Evolutionary conservation across 1,284 basidiomycete genomes (phyloP).

Genomic region (Gymnopus androsaceus): DNA sequence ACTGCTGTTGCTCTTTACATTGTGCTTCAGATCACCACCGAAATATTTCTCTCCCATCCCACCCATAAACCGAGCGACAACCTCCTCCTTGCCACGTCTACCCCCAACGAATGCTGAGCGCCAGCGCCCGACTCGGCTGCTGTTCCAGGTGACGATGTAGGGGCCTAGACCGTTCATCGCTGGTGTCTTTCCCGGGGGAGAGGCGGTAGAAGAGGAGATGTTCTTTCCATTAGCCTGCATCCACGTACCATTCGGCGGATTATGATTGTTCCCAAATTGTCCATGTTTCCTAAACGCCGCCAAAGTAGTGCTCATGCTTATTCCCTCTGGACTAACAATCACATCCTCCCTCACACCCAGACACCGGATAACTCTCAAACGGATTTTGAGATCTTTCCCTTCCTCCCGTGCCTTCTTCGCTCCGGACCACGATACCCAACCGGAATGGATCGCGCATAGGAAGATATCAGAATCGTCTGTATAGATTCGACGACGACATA

Average conservation of each 20-base stretch:
- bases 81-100: constrained; percentile 38
- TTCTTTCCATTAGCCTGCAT: not conserved
- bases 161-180: constrained; percentile 7
- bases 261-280: not conserved
- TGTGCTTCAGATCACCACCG: constrained; percentile 19
- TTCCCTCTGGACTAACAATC: constrained; percentile 17
- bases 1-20: not conserved
- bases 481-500: constrained; percentile 48
- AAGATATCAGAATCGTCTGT: constrained; percentile 77
- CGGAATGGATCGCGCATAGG: constrained; percentile 73
- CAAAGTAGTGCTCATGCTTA: constrained; percentile 21
- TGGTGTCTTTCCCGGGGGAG: not conserved
- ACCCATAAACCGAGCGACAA: constrained; percentile 52
- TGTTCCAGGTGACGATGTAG: not conserved
- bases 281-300: not conserved
- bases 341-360: constrained; percentile 40
- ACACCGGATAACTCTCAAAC: constrained; percentile 52
- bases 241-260: not conserved
- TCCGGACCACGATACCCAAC: constrained; percentile 62
- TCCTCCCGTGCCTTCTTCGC: constrained; percentile 49
- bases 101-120: constrained; percentile 18
- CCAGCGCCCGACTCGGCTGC: not conserved
- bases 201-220: too few species aligned
- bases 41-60: constrained; percentile 48
- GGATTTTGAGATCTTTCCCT: constrained; percentile 57